Conservation (phyloP, 176 grass and related monocot species). For the Bonia amplexicaulis region DNA sequence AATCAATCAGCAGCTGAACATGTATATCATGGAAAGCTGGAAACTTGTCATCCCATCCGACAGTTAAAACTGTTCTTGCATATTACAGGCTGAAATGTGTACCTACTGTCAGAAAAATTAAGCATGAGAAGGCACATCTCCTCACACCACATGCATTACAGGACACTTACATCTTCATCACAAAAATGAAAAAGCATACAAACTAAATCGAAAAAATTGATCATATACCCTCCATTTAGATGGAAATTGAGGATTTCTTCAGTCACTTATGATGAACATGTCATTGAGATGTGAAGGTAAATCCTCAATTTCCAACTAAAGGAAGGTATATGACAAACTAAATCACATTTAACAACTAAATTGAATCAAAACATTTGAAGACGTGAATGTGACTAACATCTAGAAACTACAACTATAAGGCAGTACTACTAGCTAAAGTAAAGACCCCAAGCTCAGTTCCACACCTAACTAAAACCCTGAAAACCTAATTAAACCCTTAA, state of each 20-base stretch:
- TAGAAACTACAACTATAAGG: not conserved
- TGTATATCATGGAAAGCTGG: not conserved
- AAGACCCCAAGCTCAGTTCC: not conserved
- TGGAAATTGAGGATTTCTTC: too few species aligned
- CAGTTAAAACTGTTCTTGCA: not conserved
- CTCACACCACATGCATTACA: conserved; percentile 1
- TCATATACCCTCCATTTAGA: too few species aligned
- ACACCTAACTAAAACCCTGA: not conserved
- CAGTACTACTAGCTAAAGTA: not conserved
- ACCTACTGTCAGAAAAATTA: conserved; percentile 2
- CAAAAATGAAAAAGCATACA: not conserved
- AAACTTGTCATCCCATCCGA: not conserved
- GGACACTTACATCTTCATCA: not conserved
- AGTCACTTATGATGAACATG: too few species aligned
- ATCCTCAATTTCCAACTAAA: too few species aligned
- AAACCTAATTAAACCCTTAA: conserved; percentile 4
- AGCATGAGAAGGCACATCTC: conserved; percentile 1
- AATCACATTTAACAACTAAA: not conserved
- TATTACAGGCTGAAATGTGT: not conserved
- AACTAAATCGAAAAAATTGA: too few species aligned
- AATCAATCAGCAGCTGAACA: not conserved
- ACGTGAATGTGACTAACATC: not conserved
- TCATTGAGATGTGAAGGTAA: too few species aligned
- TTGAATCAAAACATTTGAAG: not conserved
- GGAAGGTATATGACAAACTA: too few species aligned